Evolutionary conservation across 805 yeast genomes (phyloP).

Genomic region (Spencermartinsiella europaea): DNA sequence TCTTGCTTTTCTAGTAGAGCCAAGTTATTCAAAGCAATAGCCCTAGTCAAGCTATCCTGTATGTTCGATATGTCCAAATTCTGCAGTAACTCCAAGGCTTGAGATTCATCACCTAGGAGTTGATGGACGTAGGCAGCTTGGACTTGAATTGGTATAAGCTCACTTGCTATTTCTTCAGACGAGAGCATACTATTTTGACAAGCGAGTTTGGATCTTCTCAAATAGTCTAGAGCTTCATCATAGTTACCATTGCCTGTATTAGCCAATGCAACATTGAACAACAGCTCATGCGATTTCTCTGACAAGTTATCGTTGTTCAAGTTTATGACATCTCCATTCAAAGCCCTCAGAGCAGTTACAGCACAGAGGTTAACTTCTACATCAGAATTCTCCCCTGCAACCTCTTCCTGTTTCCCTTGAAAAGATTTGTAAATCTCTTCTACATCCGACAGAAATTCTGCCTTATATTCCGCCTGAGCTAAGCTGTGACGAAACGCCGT

Average conservation of each 20-base stretch:
- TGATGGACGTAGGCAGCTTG: constrained; percentile 55
- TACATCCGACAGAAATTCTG: constrained; percentile 42
- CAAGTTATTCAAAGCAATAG: constrained; percentile 17
- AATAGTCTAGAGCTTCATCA: constrained; percentile 37
- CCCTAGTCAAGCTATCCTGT: constrained; percentile 9
- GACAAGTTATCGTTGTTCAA: too few relatives aligned
- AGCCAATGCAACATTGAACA: constrained; percentile 56
- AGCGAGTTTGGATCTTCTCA: constrained; percentile 42
- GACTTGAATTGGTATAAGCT: constrained; percentile 51
- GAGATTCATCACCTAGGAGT: constrained; percentile 33
- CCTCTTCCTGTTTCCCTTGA: constrained; percentile 25
- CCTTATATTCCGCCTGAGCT: constrained; percentile 51
- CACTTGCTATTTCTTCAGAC: constrained; percentile 44
- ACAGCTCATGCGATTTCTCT: constrained; percentile 40
- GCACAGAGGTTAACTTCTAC: constrained; percentile 58
- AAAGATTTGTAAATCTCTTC: constrained; percentile 41
- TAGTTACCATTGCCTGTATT: constrained; percentile 40
- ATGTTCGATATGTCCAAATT: constrained; percentile 26
- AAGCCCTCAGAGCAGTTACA: constrained; percentile 41
- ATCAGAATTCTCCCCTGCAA: constrained; percentile 45
- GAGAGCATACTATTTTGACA: constrained; percentile 39
- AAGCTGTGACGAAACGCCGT: constrained; percentile 46
- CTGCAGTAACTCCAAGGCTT: constrained; percentile 37
- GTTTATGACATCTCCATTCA: not conserved
- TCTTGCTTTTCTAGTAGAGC: constrained; percentile 8